phyloP scores from a whole-genome alignment of 768 basidiomycete species.

The Lactarius sp. region DNA sequence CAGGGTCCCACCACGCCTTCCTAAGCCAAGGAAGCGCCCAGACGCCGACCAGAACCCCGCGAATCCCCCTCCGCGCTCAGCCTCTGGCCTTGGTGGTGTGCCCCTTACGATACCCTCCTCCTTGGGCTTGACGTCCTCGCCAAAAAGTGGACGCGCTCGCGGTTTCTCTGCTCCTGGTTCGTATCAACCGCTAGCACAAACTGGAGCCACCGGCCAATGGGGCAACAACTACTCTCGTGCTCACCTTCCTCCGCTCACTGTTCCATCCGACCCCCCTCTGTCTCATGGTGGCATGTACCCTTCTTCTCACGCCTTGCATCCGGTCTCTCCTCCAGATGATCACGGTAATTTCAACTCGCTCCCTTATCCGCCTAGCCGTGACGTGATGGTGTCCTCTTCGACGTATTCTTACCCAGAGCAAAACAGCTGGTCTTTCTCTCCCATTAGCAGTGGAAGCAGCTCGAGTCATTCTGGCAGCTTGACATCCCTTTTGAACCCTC shows the following conservation, averaged over 20 bases:
- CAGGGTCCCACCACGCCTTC: constrained; percentile 88
- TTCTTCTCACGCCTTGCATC: constrained; percentile 57
- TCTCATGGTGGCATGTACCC: constrained; percentile 54
- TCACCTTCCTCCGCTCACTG: constrained; percentile 72
- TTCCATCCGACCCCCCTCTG: constrained; percentile 69
- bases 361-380: constrained; percentile 32
- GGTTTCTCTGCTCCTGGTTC: constrained; percentile 83
- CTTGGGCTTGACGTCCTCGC: constrained; percentile 36
- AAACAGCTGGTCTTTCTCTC: constrained; percentile 46
- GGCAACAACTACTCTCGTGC: constrained; percentile 44
- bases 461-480: constrained; percentile 68
- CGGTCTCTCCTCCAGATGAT: constrained; percentile 67
- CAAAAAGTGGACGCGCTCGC: constrained; percentile 51
- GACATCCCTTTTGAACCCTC: constrained; percentile 73
- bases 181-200: constrained; percentile 65
- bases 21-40: constrained; percentile 73
- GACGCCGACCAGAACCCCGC: constrained; percentile 64
- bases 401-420: constrained; percentile 64
- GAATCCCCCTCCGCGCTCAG: constrained; percentile 73
- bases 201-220: constrained; percentile 51
- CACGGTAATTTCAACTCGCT: constrained; percentile 46
- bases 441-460: constrained; percentile 45
- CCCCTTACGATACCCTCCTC: constrained; percentile 60
- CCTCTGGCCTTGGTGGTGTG: constrained; percentile 63
- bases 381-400: constrained; percentile 42